Evolutionary conservation across 495 filamentous ascomycete species (phyloP).

Genomic region (Glutinoglossum americanum): DNA sequence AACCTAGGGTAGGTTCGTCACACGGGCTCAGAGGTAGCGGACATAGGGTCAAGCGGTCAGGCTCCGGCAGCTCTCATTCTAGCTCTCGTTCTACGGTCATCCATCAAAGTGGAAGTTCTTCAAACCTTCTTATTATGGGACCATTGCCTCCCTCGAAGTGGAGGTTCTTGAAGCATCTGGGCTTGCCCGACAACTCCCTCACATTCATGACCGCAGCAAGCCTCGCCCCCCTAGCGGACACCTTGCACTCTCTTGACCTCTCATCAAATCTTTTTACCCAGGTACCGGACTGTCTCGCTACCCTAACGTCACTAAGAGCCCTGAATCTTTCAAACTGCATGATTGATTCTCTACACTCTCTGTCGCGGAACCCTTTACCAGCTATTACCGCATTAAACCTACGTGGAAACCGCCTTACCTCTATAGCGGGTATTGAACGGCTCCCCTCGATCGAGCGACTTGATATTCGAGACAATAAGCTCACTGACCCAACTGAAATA

Average conservation of each 20-base stretch:
- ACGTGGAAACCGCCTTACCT: conserved; percentile 68
- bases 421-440: conserved; percentile 77
- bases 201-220: conserved; percentile 54
- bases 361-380: conserved; percentile 68
- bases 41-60: conserved; percentile 59
- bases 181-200: conserved; percentile 75
- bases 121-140: conserved; percentile 42
- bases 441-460: conserved; percentile 72
- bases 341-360: conserved; percentile 84
- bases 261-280: conserved; percentile 80
- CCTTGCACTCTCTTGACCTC: conserved; percentile 72
- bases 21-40: conserved; percentile 29
- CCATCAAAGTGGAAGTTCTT: conserved; percentile 48
- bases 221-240: conserved; percentile 62
- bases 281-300: conserved; percentile 72
- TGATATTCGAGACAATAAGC: conserved; percentile 76
- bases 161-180: conserved; percentile 80
- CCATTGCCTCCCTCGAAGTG: conserved; percentile 68
- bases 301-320: conserved; percentile 59
- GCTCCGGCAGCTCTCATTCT: conserved; percentile 81
- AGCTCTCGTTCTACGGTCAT: conserved; percentile 41
- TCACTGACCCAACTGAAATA: conserved; percentile 76
- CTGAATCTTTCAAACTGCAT: conserved; percentile 90
- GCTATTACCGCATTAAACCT: conserved; percentile 88
- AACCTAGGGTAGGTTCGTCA: conserved; percentile 44